Percentiles rank a stretch among this genome's conserved stretches.
These are phyloP conservation scores for Flaveria linearis DNA, from an alignment of 129 eudicot species.

Conservation along the genomic window DNA sequence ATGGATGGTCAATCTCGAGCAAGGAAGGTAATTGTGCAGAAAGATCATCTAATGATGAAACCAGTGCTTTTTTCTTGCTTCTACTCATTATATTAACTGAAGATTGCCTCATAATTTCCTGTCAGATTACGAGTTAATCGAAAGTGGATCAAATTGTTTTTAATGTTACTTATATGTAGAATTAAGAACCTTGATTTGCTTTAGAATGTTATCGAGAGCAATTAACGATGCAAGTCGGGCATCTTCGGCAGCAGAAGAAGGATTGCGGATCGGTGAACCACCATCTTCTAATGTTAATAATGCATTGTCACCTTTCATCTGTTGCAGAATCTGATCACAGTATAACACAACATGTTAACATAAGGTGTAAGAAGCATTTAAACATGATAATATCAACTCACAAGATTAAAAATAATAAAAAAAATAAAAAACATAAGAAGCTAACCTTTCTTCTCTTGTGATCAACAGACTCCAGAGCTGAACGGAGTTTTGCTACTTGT, in stretches of 20 bases:
- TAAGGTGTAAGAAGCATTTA: neutral
- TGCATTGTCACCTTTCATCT: constrained; percentile 81
- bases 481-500: constrained; percentile 89
- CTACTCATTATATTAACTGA: constrained; percentile 64
- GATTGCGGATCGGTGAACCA: constrained; percentile 84
- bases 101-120: constrained; percentile 81
- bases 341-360: constrained; percentile 6
- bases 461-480: constrained; percentile 96
- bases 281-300: constrained; percentile 72
- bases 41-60: constrained; percentile 79
- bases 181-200: constrained; percentile 79
- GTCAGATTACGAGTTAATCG: constrained; percentile 20
- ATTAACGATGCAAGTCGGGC: constrained; percentile 96
- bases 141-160: neutral
- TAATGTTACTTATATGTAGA: constrained; percentile 1
- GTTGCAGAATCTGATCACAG: constrained; percentile 73
- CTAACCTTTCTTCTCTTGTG: constrained; percentile 97
- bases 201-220: constrained; percentile 86
- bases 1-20: constrained; percentile 92
- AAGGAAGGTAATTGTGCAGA: constrained; percentile 82
- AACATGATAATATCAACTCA: neutral
- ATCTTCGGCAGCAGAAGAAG: constrained; percentile 99
- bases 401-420: neutral
- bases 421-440: neutral
- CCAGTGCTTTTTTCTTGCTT: constrained; percentile 78